Evolutionary conservation across 2,329 filamentous ascomycete genomes (phyloP), one percentile per base, ranked within the genome.

Genomic region (Dothidotthia symphoricarpi): DNA sequence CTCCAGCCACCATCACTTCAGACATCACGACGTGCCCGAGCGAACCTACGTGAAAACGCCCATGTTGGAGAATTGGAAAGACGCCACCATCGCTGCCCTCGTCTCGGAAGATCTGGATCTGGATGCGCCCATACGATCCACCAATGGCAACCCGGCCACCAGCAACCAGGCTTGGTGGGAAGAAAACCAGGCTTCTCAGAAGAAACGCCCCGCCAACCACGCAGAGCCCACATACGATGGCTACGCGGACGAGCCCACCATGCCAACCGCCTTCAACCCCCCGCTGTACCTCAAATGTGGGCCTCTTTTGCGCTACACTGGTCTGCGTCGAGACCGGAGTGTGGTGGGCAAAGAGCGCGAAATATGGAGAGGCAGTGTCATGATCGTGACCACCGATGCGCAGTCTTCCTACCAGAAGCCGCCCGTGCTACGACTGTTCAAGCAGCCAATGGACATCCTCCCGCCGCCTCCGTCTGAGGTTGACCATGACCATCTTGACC

Each of bases 321-420:
- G 94, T 14, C 81, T 95, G 28, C 81, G 84, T 27, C 75, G 75
- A 26, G 80, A 95, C 31, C 53, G 45, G 14, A 57, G 42, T 34
- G 47, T 46, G n/a, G 63, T 51, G 63, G 59, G 47, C 28, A 43
- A 59, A 49, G 82, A 88, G 28, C 78, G 81, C 34, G 88, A 95
- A 55, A 82, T 91, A 14, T 98, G 93, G 93, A 81, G 90, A 63
- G 93, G 93, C 4, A 94, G 82, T 43, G 77, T 97, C 40, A 89
- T 98, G 88, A 95, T 98, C 55, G 89, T 98, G 15, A 97, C 93
- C 0, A 77, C 82, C 35, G 91, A 98, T 59, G 77, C 80, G 2
- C 79, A 85, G 27, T 97, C 91, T 2, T 86, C 85, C 1, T 95
- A 96, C 59, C 82, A 88, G 31, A 78, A 78, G n/a, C 66, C 72